A percentile compares a stretch with the other conserved stretches of the same genome.
Evolutionary conservation across 805 yeast species (phyloP).

Genomic region (Metschnikowia chrysomelidarum): DNA sequence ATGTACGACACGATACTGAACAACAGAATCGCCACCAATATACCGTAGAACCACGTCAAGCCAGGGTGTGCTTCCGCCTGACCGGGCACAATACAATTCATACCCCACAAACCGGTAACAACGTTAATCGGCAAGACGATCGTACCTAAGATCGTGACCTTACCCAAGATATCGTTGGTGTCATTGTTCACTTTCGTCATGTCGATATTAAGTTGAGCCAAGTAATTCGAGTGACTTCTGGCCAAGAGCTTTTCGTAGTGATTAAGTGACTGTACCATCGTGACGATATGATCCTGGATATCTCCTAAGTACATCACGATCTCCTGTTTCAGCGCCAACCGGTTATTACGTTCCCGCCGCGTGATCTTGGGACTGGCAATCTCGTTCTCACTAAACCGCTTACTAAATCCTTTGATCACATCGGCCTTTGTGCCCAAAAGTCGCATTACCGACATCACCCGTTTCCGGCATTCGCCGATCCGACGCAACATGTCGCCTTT

Average conservation of each 20-base stretch:
- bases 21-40: slow-evolving; percentile 32
- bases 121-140: slow-evolving; percentile 93
- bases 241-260: slow-evolving; percentile 94
- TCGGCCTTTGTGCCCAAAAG: slow-evolving; percentile 91
- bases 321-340: slow-evolving; percentile 59
- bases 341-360: slow-evolving; percentile 11
- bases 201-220: slow-evolving; percentile 95
- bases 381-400: slow-evolving; percentile 73
- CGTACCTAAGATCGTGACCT: slow-evolving; percentile 90
- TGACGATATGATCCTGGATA: slow-evolving; percentile 95
- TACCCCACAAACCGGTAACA: slow-evolving; percentile 97
- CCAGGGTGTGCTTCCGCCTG: slow-evolving; percentile 54
- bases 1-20: slow-evolving; percentile 38
- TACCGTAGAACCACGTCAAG: slow-evolving; percentile 42
- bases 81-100: slow-evolving; percentile 97
- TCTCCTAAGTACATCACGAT: slow-evolving; percentile 95
- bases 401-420: slow-evolving; percentile 94
- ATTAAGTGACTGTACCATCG: slow-evolving; percentile 93
- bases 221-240: slow-evolving; percentile 91
- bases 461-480: slow-evolving; percentile 91
- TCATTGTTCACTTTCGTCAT: slow-evolving; percentile 97
- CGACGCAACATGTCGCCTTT: slow-evolving; percentile 94
- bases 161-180: slow-evolving; percentile 93
- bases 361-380: slow-evolving; percentile 6
- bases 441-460: slow-evolving; percentile 87